Evolutionary conservation across 2,329 filamentous ascomycete species (phyloP), one percentile per base, ranked within the genome.

Genomic region (Atkinsonella texensis): DNA sequence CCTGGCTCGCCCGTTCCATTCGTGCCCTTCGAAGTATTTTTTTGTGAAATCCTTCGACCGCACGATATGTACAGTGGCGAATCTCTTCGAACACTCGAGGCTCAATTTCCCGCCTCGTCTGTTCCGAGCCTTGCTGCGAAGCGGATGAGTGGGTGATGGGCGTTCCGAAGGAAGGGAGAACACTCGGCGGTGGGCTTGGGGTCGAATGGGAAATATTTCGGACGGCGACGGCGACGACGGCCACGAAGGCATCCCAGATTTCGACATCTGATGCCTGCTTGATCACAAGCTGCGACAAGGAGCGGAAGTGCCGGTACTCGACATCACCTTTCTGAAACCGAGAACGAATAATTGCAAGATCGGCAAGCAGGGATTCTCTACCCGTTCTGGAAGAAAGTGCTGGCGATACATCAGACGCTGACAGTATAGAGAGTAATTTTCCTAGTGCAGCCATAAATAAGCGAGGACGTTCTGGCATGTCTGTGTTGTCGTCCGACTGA

Each of bases 21-120:
- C 2, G 17, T 41, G 42, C 5, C 52, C 51, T 39, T 50, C 18
- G 35, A 50, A 46, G 20, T 52, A 47, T 48, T 45, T 45, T 15
- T 45, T 20, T n/a, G 23, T 45, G 42, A 31, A 45, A 45, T 32
- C 23, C 13, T 45, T 45, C 7, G 23, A 45, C 42, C 42, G 42
- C 42, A 23, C 42, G 23, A 20, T 45, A 20, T 15, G 48, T 53
- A 44, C 44, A 53, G 17, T 51, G 12, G 31, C 48, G 43, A 32
- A 53, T 53, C 43, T 53, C 48, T 31, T 53, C 48, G 43, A 53
- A 53, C 9, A 53, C 44, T 12, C 42, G 42, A 13, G 42, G 42
- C 28, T 45, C 15, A 5, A 28, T 33, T 13, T 13, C 13, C 15
- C 10, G 8, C 9, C 40, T 15, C 11, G 40, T 42, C 17, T 42